Conservation (phyloP, 1,284 basidiomycete genomes). For the Pterula multifida region DNA sequence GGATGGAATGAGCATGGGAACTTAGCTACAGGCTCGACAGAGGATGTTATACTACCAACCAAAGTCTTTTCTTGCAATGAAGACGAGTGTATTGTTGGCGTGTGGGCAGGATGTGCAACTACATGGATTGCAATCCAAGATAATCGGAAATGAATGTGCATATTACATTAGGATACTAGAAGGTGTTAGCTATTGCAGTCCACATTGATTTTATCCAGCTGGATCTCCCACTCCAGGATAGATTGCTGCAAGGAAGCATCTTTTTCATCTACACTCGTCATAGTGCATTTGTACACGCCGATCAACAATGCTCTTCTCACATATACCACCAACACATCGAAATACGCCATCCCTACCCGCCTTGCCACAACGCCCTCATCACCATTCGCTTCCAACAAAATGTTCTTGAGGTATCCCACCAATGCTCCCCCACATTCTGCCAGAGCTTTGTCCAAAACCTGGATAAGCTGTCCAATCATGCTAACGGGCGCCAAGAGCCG, state of each 20-base stretch:
- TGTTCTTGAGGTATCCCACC: conserved; percentile 29
- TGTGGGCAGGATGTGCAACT: conserved; percentile 68
- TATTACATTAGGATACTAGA: neutral
- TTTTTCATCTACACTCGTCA: conserved; percentile 11
- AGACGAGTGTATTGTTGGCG: conserved; percentile 17
- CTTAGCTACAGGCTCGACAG: conserved; percentile 52
- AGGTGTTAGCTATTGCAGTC: neutral
- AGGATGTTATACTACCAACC: conserved; percentile 36
- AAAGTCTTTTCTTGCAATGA: conserved; percentile 36
- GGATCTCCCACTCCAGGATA: conserved; percentile 18
- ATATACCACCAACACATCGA: conserved; percentile 54
- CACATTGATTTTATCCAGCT: conserved; percentile 12
- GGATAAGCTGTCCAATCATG: neutral
- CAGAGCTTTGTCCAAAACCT: conserved; percentile 18
- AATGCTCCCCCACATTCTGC: conserved; percentile 29
- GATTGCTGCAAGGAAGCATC: conserved; percentile 3
- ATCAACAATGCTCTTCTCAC: conserved; percentile 53
- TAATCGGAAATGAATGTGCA: neutral
- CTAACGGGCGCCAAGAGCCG: conserved; percentile 65
- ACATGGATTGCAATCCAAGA: conserved; percentile 50
- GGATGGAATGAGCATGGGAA: conserved; percentile 97
- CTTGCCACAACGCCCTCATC: conserved; percentile 32
- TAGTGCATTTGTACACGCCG: conserved; percentile 53
- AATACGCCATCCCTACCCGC: conserved; percentile 45
- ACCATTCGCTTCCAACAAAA: conserved; percentile 18